Base-by-base conservation (phyloP, 257 asterid genomes). In the Solanum medicagineum region DNA sequence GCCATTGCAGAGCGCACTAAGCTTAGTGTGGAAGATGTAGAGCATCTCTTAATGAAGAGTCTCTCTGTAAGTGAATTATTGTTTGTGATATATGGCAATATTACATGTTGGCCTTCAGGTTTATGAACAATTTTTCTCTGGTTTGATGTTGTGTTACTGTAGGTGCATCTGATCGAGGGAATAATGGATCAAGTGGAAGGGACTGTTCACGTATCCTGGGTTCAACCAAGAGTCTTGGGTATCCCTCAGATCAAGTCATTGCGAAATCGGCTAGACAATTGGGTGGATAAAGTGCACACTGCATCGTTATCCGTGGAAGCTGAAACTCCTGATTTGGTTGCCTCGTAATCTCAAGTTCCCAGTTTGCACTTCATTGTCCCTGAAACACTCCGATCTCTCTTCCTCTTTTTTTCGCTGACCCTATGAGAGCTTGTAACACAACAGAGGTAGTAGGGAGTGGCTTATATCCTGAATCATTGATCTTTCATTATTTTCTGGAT, bases 111-210 rank as follows among this genome's bases (percentile, higher is more conserved):
- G 20, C 20, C 20, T 7, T 63, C 0, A 81, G 73, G 45, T 14
- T 14, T 4, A 20, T 40, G 14, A 56, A 56, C 84, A 8, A 3
- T 8, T 7, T 81, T 81, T 57, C 12, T 22, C n/a, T 20, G 54
- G 4, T 60, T 5, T 81, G 42, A n/a, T 10, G 6, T 40, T 17
- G 56, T 84, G 54, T 86, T 49, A 44, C 80, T 92, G 88, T 88
- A 96, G 99, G 98, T 93, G 73, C 99, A 92, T 91, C 92, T 97
- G 84, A 94, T 97, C 4, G 98, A 95, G 90, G 99, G 99, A 82
- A 93, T 96, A 71, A 94, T 96, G 20, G 97, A 94, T 89, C 97
- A 96, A 92, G 98, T 96, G 7, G 97, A 96, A 84, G 98, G 97
- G 86, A 93, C 97, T 0, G 96, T 95, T 59, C 93, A 94, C 42